Base-by-base conservation (phyloP, 805 yeast species). In the Candida maltosa region DNA sequence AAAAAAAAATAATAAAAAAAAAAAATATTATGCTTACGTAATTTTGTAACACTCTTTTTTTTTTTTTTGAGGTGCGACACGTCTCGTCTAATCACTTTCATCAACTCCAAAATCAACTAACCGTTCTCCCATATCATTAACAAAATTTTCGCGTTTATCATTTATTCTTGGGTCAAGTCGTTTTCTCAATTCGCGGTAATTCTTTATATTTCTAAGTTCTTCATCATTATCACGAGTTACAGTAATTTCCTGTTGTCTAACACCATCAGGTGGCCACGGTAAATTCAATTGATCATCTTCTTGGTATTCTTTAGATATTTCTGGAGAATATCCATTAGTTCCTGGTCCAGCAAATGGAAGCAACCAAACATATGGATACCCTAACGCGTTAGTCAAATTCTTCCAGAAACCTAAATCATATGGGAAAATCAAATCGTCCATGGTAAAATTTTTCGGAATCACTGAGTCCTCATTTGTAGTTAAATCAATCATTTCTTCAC, bases 251-350 rank as follows among this genome's bases (percentile, higher is more conserved):
- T 62, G 69, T 46, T 71, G 66, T 1, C 80, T 80, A n/a, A n/a
- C n/a, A 5, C 87, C 88, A 60, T 87, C 95, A 1, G 96, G 95
- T 1, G 98, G 98, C 95, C 97, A 91, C 2, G 96, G 93, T 26
- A 83, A 61, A 1, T 76, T 73, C 34, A 82, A 58, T 40, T 83
- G 74, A 47, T 81, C 84, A 16, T 67, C 75, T 32, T 65, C 71
- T 12, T 71, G 52, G 22, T 65, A 57, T 29, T 80, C 86, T 43
- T 76, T 76, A 40, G 51, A 46, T 30, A 73, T 78, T 5, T 57
- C 58, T 42, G 78, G 88, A 1, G 49, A 49, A 33, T 73, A 50
- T 0, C 96, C 97, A 44, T 73, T 61, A 1, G 79, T 80, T 26
- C 43, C 36, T 0, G 96, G 81, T 3, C 49, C 52, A 2, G 83